Evolutionary conservation across 179 eudicot species (phyloP).

Genomic region (Spergularia azorica): DNA sequence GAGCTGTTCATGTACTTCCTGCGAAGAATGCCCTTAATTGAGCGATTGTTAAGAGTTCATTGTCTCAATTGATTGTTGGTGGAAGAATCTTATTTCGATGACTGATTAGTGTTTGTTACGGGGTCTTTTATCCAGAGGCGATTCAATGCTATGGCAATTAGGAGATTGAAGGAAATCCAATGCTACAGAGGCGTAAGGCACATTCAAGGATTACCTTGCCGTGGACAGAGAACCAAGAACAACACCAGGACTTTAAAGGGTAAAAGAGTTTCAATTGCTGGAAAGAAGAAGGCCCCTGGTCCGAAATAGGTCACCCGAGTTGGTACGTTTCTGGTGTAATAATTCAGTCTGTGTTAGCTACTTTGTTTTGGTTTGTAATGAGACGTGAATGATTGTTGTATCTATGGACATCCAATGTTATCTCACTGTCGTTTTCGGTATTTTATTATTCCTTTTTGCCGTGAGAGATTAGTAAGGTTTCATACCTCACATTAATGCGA

Average conservation of each 20-base stretch:
- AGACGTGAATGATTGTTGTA: too few species aligned
- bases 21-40: too few species aligned
- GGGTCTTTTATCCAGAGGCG: slow-evolving; percentile 56
- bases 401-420: too few species aligned
- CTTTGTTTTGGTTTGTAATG: slow-evolving; percentile 9
- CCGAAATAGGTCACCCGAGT: slow-evolving; percentile 22
- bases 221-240: slow-evolving; percentile 91
- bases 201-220: slow-evolving; percentile 81
- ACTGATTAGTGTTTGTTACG: not conserved
- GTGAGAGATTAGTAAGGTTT: too few species aligned
- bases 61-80: too few species aligned
- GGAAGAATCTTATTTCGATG: not conserved
- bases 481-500: too few species aligned
- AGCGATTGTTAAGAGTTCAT: too few species aligned
- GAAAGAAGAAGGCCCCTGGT: slow-evolving; percentile 85
- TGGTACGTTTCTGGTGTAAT: slow-evolving; percentile 4
- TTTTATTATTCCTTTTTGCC: too few species aligned
- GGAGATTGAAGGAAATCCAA: slow-evolving; percentile 87
- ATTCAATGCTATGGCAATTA: slow-evolving; percentile 71
- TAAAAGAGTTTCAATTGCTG: slow-evolving; percentile 69
- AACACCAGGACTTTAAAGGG: slow-evolving; percentile 94
- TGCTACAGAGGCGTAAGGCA: slow-evolving; percentile 92
- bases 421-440: too few species aligned
- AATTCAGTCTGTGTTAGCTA: not conserved
- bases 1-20: too few species aligned